phyloP scores from a whole-genome alignment of 495 filamentous ascomycete species.

The Bombardia bombarda region DNA sequence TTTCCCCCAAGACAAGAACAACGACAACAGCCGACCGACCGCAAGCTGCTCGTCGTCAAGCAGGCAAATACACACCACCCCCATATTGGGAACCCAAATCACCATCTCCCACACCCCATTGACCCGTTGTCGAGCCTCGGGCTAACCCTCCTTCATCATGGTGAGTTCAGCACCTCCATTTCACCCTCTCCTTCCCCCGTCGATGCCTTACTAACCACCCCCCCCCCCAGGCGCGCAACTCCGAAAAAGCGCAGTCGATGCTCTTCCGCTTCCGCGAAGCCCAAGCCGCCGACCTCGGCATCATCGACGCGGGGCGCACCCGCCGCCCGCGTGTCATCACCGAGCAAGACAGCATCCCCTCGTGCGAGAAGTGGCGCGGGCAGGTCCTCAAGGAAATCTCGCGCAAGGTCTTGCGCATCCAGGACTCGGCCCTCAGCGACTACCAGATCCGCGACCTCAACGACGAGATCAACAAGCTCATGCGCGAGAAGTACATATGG shows the following conservation, averaged over 20 bases:
- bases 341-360: constrained; percentile 70
- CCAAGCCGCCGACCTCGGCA: constrained; percentile 92
- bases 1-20: no score
- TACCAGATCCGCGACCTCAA: constrained; percentile 97
- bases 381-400: constrained; percentile 97
- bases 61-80: no score
- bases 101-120: no score
- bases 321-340: constrained; percentile 87
- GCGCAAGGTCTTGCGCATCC: constrained; percentile 91
- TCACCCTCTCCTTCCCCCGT: neutral
- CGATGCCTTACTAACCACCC: constrained; percentile 3
- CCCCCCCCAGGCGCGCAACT: constrained; percentile 56
- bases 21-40: no score
- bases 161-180: no score
- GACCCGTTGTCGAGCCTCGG: no score
- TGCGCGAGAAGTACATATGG: constrained; percentile 98
- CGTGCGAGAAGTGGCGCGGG: constrained; percentile 96
- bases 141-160: no score
- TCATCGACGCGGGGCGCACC: constrained; percentile 86
- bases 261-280: constrained; percentile 99
- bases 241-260: constrained; percentile 98
- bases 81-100: no score
- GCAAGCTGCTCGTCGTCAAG: no score
- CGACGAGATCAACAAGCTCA: constrained; percentile 98
- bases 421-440: constrained; percentile 80